Conservation (phyloP, 2,329 filamentous ascomycete species). For the Colletotrichum sp. region DNA sequence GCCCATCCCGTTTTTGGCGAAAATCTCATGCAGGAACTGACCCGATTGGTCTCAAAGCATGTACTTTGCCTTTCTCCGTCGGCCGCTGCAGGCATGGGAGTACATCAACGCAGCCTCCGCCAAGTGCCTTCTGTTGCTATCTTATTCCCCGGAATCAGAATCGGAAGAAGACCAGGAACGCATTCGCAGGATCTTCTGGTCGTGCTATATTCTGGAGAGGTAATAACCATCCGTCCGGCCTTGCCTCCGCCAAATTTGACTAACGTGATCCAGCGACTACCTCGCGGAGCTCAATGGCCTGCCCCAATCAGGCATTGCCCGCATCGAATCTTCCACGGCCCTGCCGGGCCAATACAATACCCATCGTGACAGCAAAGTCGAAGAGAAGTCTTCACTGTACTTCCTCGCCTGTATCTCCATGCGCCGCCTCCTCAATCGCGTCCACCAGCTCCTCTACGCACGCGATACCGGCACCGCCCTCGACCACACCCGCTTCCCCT, state of each 20-base stretch:
- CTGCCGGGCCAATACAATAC: conserved; percentile 53
- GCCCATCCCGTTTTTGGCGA: not conserved
- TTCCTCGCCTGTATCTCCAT: conserved; percentile 60
- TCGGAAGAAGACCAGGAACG: conserved; percentile 49
- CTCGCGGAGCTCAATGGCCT: conserved; percentile 56
- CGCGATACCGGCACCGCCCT: conserved; percentile 47
- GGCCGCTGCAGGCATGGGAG: conserved; percentile 58
- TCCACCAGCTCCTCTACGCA: conserved; percentile 55
- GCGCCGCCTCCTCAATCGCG: conserved; percentile 51
- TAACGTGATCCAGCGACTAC: conserved; percentile 44
- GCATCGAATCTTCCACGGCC: conserved; percentile 55
- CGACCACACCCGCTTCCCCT: conserved; percentile 49
- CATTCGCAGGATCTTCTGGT: conserved; percentile 57
- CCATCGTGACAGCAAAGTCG: conserved; percentile 39
- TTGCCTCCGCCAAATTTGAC: not conserved
- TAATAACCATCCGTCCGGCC: conserved; percentile 1
- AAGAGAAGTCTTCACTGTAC: conserved; percentile 55
- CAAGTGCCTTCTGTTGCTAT: conserved; percentile 54
- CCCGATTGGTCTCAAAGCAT: conserved; percentile 32
- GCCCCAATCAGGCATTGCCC: conserved; percentile 54
- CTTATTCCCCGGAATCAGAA: conserved; percentile 42
- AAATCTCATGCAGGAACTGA: not conserved
- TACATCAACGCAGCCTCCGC: conserved; percentile 54
- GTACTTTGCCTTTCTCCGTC: conserved; percentile 54
- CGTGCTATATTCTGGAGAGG: conserved; percentile 60